Percentiles rank a stretch among this genome's conserved stretches.
phyloP scores from a whole-genome alignment of 1,139 yeast species.

The Saccharomycopsis hybrid region DNA sequence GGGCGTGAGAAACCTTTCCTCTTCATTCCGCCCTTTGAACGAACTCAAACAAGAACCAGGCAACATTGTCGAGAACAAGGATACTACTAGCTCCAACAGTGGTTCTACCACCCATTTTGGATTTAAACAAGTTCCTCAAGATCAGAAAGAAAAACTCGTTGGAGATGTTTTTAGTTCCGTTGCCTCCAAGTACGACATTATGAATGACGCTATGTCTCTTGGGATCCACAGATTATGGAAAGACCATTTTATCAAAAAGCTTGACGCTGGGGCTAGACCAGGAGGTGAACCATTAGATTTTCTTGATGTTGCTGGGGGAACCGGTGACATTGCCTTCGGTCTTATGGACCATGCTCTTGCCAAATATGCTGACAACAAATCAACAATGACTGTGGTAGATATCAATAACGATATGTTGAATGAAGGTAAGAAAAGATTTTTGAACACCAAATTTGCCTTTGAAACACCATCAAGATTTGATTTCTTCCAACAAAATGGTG shows the following conservation, averaged over 20 bases:
- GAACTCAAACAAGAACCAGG: too few relatives aligned
- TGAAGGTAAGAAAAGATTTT: constrained; percentile 78
- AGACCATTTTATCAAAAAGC: constrained; percentile 74
- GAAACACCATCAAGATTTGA: constrained; percentile 57
- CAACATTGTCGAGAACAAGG: not conserved
- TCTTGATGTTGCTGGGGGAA: constrained; percentile 97
- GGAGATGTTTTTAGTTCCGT: constrained; percentile 90
- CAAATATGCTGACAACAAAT: constrained; percentile 65
- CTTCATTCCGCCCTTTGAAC: too few relatives aligned
- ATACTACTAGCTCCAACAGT: not conserved
- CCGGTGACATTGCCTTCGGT: constrained; percentile 97
- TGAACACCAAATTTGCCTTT: constrained; percentile 41
- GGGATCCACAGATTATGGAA: constrained; percentile 97
- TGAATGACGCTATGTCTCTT: constrained; percentile 97
- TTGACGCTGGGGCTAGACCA: constrained; percentile 93
- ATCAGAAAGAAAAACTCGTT: constrained; percentile 81
- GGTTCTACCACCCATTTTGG: constrained; percentile 81
- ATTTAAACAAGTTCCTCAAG: constrained; percentile 71
- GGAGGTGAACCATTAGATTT: constrained; percentile 81
- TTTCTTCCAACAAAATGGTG: constrained; percentile 90
- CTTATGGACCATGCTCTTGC: constrained; percentile 83
- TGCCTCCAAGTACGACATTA: constrained; percentile 87
- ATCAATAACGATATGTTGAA: constrained; percentile 93
- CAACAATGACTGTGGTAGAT: constrained; percentile 88
- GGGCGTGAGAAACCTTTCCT: too few relatives aligned